Conservation (phyloP, 179 eudicot genomes). For the Carnegiea gigantea region DNA sequence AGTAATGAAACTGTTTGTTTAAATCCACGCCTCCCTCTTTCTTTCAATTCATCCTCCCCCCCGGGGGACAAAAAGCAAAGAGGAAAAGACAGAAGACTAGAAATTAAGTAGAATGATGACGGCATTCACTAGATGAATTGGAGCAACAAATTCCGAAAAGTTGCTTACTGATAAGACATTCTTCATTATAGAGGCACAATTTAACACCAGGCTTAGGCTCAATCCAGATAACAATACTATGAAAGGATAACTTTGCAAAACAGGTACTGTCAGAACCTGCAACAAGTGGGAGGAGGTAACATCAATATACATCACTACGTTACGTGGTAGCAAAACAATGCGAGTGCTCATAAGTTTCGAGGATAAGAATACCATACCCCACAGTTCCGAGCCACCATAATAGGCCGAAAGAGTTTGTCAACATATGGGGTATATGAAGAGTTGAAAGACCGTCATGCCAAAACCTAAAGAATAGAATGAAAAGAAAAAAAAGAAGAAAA, state of each 20-base stretch:
- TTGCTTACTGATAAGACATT: constrained; percentile 35
- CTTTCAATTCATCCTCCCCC: too few relatives aligned
- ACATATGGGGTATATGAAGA: constrained; percentile 57
- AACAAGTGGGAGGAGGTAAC: neutral
- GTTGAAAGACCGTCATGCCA: constrained; percentile 67
- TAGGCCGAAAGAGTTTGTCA: constrained; percentile 56
- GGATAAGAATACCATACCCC: constrained; percentile 51
- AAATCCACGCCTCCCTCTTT: too few relatives aligned
- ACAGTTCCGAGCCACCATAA: constrained; percentile 51
- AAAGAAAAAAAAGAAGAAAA: neutral
- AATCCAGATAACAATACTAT: constrained; percentile 41
- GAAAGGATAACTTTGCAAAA: constrained; percentile 42
- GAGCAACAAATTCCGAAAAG: neutral
- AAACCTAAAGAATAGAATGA: constrained; percentile 43
- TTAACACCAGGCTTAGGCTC: constrained; percentile 31
- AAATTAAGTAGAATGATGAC: too few relatives aligned
- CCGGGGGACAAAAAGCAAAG: too few relatives aligned
- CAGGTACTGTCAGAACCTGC: constrained; percentile 40
- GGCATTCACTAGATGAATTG: neutral
- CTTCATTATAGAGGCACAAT: constrained; percentile 35
- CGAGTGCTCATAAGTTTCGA: neutral
- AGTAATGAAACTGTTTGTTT: neutral
- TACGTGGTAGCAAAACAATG: too few relatives aligned
- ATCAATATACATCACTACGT: neutral
- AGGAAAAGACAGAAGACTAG: too few relatives aligned